Percentiles rank a stretch among this genome's conserved stretches.
Conservation (phyloP, 2,329 filamentous ascomycete genomes). For the Rachicladosporium sp. region DNA sequence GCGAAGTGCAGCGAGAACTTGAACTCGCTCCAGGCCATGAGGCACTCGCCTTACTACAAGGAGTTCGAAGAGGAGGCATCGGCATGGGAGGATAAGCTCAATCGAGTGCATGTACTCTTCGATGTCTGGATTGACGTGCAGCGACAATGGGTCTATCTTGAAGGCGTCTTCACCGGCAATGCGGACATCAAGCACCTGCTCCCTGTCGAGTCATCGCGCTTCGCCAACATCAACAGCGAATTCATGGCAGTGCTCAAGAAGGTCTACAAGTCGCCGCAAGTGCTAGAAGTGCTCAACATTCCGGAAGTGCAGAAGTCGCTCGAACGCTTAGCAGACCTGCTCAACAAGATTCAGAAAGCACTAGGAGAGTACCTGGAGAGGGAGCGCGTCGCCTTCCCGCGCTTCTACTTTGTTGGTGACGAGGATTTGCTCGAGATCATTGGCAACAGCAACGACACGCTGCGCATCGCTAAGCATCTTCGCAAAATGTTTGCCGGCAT, state of each 20-base stretch:
- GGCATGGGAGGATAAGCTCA: constrained; percentile 95
- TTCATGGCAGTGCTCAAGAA: constrained; percentile 99
- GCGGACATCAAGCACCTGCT: constrained; percentile 97
- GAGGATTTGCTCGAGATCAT: constrained; percentile 98
- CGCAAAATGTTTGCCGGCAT: constrained; percentile 99
- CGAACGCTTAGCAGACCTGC: constrained; percentile 81
- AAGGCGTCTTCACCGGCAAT: constrained; percentile 97
- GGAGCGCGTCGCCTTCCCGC: constrained; percentile 90
- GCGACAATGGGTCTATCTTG: constrained; percentile 97
- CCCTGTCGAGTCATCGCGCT: constrained; percentile 89
- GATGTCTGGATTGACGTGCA: constrained; percentile 99
- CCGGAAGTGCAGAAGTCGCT: constrained; percentile 91
- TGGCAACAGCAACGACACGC: constrained; percentile 94
- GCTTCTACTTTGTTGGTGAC: constrained; percentile 99
- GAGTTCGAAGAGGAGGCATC: constrained; percentile 97
- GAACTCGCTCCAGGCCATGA: constrained; percentile 96
- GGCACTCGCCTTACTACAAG: constrained; percentile 97
- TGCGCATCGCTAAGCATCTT: constrained; percentile 95
- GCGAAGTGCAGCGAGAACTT: constrained; percentile 97
- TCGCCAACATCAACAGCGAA: constrained; percentile 98
- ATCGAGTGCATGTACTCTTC: constrained; percentile 91
- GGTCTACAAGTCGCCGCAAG: constrained; percentile 89
- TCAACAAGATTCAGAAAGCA: constrained; percentile 99
- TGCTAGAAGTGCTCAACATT: constrained; percentile 91
- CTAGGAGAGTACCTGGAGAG: constrained; percentile 96